Percentiles rank a stretch among this genome's conserved stretches.
Evolutionary conservation across 2,329 filamentous ascomycete genomes (phyloP).

Genomic region (Gremmenia infestans): DNA sequence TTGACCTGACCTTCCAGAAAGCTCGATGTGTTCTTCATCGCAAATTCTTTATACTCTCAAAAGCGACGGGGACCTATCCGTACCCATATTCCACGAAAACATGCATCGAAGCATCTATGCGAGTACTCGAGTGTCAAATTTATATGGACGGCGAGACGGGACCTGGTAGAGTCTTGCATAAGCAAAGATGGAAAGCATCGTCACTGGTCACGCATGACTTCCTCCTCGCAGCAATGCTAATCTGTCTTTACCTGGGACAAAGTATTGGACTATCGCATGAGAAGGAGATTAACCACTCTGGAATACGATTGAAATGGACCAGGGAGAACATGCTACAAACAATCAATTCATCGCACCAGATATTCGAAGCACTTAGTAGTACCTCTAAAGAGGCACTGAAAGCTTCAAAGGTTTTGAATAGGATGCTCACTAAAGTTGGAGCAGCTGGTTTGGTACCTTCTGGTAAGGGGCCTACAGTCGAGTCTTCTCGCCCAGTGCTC

Average conservation of each 20-base stretch:
- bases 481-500: neutral
- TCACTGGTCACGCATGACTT: conserved; percentile 22
- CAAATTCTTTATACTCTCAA: conserved; percentile 26
- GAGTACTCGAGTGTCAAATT: conserved; percentile 42
- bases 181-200: conserved; percentile 17
- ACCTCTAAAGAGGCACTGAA: conserved; percentile 20
- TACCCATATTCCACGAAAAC: conserved; percentile 47
- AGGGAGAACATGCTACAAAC: conserved; percentile 18
- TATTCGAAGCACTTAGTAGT: conserved; percentile 16
- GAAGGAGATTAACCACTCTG: neutral
- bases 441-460: neutral
- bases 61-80: conserved; percentile 35
- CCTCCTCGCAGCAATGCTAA: conserved; percentile 24
- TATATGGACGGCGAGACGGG: neutral
- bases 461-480: neutral
- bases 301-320: conserved; percentile 15
- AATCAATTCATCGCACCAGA: conserved; percentile 15
- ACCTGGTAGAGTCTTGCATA: neutral
- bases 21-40: neutral
- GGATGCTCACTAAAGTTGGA: conserved; percentile 18
- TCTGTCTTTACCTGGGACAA: conserved; percentile 24
- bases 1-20: neutral
- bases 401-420: conserved; percentile 16
- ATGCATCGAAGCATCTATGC: conserved; percentile 44
- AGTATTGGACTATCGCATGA: conserved; percentile 4